These are phyloP conservation scores for Syzygium syzygioides DNA, from an alignment of 441 rosid species.

Conservation along the genomic window DNA sequence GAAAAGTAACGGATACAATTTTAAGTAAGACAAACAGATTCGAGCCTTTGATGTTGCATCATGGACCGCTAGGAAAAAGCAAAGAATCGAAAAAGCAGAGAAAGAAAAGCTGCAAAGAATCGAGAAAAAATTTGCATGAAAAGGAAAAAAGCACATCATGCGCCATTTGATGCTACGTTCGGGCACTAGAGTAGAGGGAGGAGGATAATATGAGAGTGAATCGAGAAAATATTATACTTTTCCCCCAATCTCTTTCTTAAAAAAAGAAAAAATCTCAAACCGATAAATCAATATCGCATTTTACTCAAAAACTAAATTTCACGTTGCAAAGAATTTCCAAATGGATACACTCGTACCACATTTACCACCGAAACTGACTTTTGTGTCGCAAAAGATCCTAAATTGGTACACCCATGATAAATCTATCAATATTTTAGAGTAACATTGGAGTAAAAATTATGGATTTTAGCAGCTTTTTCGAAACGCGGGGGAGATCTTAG, in stretches of 20 bases:
- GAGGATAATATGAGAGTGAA: background rate
- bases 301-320: no score
- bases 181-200: background rate
- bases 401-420: background rate
- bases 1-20: no score
- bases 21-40: no score
- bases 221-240: background rate
- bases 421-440: background rate
- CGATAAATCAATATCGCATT: fast-evolving
- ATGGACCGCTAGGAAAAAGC: background rate
- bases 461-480: background rate
- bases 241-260: background rate
- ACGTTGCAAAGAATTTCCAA: no score
- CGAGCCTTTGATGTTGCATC: no score
- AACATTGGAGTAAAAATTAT: background rate
- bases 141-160: background rate
- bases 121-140: background rate
- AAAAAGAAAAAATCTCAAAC: background rate
- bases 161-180: background rate
- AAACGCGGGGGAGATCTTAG: background rate
- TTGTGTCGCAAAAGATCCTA: background rate
- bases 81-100: background rate
- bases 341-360: no score
- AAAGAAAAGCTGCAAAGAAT: background rate
- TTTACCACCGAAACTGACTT: no score